Percentiles rank a stretch among this genome's conserved stretches.
Conservation (phyloP, 371 early-diverging fungal species). For the Lichtheimia ornata region DNA sequence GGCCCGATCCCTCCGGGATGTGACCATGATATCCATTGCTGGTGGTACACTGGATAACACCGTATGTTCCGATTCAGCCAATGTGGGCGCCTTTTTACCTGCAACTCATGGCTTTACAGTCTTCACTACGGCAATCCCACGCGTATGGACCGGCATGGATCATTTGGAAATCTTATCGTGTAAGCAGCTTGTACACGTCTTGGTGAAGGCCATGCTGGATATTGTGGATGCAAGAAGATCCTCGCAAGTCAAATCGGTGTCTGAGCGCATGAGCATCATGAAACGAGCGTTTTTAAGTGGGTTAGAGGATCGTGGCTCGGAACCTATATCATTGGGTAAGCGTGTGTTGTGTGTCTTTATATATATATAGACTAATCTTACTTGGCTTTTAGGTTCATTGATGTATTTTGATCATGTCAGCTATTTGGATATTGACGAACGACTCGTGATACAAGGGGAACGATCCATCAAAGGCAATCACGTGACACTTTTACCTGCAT, state of each 20-base stretch:
- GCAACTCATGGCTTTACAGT: conserved; percentile 74
- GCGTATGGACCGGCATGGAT: conserved; percentile 90
- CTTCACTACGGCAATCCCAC: conserved; percentile 76
- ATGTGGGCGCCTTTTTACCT: conserved; percentile 73
- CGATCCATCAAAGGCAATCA: neutral
- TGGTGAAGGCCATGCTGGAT: conserved; percentile 61
- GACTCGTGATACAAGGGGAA: conserved; percentile 18
- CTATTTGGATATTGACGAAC: conserved; percentile 22
- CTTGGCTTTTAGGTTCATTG: neutral
- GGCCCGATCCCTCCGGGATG: conserved; percentile 40
- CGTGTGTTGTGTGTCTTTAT: neutral
- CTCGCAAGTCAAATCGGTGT: conserved; percentile 66
- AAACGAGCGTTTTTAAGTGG: conserved; percentile 62
- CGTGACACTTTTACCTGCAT: conserved; percentile 25
- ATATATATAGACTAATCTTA: neutral
- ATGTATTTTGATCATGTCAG: conserved; percentile 9
- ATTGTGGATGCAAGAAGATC: conserved; percentile 70
- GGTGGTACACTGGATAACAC: conserved; percentile 90
- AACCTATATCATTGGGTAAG: conserved; percentile 37
- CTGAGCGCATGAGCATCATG: conserved; percentile 67
- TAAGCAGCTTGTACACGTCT: conserved; percentile 77
- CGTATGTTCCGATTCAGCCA: conserved; percentile 79
- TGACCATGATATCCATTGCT: conserved; percentile 87
- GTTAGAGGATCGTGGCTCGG: conserved; percentile 48
- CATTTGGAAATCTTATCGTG: conserved; percentile 93